A percentile compares a stretch with the other conserved stretches of the same genome.
phyloP scores from a whole-genome alignment of 805 yeast genomes.

The Lachancea meyersii region DNA sequence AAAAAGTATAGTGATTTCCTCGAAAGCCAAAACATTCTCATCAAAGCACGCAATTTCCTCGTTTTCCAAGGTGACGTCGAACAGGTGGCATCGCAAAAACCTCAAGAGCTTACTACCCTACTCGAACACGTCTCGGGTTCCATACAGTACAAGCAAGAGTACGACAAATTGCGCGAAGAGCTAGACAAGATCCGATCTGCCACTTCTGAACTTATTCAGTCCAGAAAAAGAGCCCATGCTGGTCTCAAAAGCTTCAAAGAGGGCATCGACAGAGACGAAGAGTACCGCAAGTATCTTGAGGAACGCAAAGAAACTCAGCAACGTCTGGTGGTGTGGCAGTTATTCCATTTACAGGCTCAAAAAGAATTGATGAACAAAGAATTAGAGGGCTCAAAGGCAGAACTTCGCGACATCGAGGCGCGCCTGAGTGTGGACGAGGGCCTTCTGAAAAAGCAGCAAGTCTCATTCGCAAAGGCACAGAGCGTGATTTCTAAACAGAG shows the following conservation, averaged over 20 bases:
- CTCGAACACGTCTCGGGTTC: constrained; percentile 86
- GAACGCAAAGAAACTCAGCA: constrained; percentile 45
- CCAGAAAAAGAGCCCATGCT: constrained; percentile 60
- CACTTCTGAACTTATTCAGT: constrained; percentile 57
- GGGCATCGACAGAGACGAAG: constrained; percentile 65
- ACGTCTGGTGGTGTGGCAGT: constrained; percentile 51
- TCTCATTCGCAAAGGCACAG: constrained; percentile 43
- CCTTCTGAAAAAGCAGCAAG: constrained; percentile 34
- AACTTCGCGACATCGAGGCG: constrained; percentile 30
- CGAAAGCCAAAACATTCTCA: constrained; percentile 72
- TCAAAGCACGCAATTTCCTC: constrained; percentile 83
- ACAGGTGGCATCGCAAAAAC: constrained; percentile 80
- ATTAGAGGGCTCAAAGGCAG: constrained; percentile 22
- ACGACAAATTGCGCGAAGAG: constrained; percentile 56
- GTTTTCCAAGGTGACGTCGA: constrained; percentile 98
- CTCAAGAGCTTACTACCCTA: constrained; percentile 63
- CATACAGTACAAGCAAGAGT: constrained; percentile 56
- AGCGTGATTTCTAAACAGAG: constrained; percentile 39
- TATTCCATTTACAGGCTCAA: constrained; percentile 51
- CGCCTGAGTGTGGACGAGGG: constrained; percentile 35
- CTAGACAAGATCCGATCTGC: constrained; percentile 59
- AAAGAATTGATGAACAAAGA: constrained; percentile 23
- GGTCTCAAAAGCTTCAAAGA: constrained; percentile 75
- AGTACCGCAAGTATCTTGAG: constrained; percentile 49
- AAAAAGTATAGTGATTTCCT: constrained; percentile 58